Evolutionary conservation across 169 alveolate species (phyloP).

Genomic region (Eimeria praecox): DNA sequence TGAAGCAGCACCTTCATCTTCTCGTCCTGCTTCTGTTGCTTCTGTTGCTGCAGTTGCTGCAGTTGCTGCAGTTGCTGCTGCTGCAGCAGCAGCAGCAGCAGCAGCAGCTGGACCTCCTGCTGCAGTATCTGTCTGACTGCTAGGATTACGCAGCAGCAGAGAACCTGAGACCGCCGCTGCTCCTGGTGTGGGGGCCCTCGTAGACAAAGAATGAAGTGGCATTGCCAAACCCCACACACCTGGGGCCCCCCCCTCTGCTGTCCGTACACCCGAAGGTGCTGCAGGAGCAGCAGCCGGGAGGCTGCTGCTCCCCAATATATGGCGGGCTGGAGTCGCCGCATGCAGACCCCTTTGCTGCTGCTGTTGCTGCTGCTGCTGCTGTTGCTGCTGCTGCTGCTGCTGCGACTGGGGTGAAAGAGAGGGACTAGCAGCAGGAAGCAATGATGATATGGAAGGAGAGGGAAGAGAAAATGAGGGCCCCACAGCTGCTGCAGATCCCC

Average conservation of each 20-base stretch:
- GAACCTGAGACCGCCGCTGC: not conserved
- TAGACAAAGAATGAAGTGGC: not conserved
- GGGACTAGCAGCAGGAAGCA: not conserved
- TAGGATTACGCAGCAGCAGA: too few relatives aligned
- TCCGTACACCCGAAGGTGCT: not conserved
- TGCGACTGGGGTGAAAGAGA: too few relatives aligned
- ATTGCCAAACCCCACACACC: not conserved
- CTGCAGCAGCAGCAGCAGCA: not conserved
- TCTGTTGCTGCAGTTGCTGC: not conserved
- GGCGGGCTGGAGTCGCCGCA: not conserved
- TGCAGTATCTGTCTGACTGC: too few relatives aligned
- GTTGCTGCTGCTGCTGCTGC: not conserved
- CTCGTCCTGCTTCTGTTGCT: not conserved
- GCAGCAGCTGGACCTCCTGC: not conserved
- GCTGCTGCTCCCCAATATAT: not conserved
- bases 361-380: slow-evolving; percentile 10
- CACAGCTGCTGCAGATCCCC: slow-evolving; percentile 10
- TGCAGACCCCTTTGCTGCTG: not conserved
- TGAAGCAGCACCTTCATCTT: not conserved
- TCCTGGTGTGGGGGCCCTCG: not conserved
- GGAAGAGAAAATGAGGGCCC: not conserved
- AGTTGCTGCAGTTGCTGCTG: slow-evolving; percentile 25
- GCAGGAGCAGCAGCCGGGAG: slow-evolving; percentile 1
- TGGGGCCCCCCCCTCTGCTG: not conserved
- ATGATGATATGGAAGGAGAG: not conserved